These are phyloP conservation scores for Prototheca wickerhamii DNA, from an alignment of 163 green algal genomes.

Conservation along the genomic window DNA sequence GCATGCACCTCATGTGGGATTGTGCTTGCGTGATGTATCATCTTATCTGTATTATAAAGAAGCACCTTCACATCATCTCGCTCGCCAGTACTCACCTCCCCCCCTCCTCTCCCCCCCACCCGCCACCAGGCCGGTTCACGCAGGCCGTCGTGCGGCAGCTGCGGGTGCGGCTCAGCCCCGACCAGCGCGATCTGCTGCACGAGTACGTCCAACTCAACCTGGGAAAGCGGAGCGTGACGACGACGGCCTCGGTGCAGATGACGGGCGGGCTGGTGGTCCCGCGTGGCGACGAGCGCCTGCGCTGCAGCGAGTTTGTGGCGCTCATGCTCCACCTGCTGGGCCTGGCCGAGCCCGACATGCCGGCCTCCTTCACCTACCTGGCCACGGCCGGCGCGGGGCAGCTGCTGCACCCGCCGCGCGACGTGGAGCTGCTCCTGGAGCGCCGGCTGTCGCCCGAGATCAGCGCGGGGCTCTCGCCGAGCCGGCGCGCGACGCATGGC, in stretches of 20 bases:
- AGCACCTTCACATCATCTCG: background rate
- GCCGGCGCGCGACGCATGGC: too few relatives aligned
- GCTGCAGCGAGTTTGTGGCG: conserved; percentile 8
- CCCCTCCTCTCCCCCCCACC: background rate
- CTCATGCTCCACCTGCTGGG: conserved; percentile 6
- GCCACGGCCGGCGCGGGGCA: background rate
- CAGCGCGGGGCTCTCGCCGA: background rate
- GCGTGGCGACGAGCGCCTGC: background rate
- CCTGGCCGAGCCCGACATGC: conserved; percentile 4
- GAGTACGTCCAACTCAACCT: conserved; percentile 3
- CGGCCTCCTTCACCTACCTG: background rate
- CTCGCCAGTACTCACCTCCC: background rate
- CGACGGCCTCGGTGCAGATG: conserved; percentile 3
- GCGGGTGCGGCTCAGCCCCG: background rate
- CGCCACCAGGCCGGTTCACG: background rate
- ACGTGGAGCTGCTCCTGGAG: background rate
- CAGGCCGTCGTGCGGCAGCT: background rate
- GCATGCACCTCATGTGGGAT: too few relatives aligned
- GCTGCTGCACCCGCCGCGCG: background rate
- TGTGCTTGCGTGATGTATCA: too few relatives aligned
- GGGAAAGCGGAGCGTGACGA: background rate
- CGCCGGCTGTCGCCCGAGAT: background rate
- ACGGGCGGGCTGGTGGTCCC: background rate
- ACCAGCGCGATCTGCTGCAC: conserved; percentile 2
- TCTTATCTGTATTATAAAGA: background rate